These are phyloP conservation scores for Gossypium arboreum DNA, from an alignment of 345 rosid genomes.

Conservation along the genomic window DNA sequence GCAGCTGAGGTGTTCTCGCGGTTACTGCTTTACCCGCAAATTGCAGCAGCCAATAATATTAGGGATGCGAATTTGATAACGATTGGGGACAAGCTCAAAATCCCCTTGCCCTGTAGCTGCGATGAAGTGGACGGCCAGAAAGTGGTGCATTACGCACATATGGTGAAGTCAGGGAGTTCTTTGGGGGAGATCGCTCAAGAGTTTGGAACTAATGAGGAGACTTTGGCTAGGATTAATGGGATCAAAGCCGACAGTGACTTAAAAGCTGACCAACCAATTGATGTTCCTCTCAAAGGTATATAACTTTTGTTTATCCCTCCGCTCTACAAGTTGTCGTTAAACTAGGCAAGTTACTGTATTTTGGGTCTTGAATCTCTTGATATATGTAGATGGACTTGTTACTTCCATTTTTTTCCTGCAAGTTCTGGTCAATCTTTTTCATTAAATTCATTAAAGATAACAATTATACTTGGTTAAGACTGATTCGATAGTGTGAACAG, in stretches of 20 bases:
- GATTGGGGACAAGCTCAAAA: conserved; percentile 37
- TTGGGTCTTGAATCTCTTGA: background rate
- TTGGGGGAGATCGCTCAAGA: conserved; percentile 39
- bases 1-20: conserved; percentile 34
- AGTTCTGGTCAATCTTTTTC: background rate
- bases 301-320: background rate
- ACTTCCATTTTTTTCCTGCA: background rate
- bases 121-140: conserved; percentile 37
- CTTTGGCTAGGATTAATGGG: conserved; percentile 39
- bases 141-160: conserved; percentile 55
- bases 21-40: conserved; percentile 25
- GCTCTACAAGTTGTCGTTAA: no score
- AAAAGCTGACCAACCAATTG: conserved; percentile 35
- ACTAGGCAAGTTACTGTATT: background rate
- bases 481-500: background rate
- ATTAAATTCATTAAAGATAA: background rate
- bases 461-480: background rate
- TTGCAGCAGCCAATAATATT: conserved; percentile 33
- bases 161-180: conserved; percentile 42
- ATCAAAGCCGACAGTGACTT: conserved; percentile 29
- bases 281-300: conserved; percentile 61
- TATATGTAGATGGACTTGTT: background rate
- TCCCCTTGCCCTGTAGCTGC: conserved; percentile 73
- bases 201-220: conserved; percentile 38
- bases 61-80: conserved; percentile 17